A percentile compares a stretch with the other conserved stretches of the same genome.
Evolutionary conservation across 305 asterid genomes (phyloP).

Genomic region (Nicotiana rustica): DNA sequence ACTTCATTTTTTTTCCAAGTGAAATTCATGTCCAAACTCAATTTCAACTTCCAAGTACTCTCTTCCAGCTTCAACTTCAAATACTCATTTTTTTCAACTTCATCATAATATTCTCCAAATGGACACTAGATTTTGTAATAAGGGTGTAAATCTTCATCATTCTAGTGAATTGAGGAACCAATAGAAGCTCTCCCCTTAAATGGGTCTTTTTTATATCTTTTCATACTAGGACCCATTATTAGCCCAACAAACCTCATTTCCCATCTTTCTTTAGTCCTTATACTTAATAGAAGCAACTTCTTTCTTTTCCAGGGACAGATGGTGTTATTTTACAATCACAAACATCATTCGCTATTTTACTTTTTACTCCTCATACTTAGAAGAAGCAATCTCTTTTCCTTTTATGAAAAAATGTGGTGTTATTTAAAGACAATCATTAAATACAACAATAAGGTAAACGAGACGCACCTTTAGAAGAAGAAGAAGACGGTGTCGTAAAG

Average conservation of each 20-base stretch:
- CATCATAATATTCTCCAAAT: neutral
- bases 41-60: conserved; percentile 22
- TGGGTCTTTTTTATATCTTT: conserved; percentile 21
- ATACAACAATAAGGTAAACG: conserved; percentile 7
- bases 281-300: conserved; percentile 1
- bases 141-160: conserved; percentile 22
- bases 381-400: neutral
- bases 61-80: conserved; percentile 22
- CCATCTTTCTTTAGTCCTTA: conserved; percentile 9
- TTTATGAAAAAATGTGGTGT: neutral
- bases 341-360: conserved; percentile 20
- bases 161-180: neutral
- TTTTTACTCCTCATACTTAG: conserved; percentile 11
- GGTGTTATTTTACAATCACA: conserved; percentile 4
- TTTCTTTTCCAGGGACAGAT: conserved; percentile 17
- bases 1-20: neutral
- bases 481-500: conserved; percentile 98
- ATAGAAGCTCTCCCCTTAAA: conserved; percentile 11
- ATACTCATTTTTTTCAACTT: conserved; percentile 8
- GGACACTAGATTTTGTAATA: neutral
- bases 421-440: conserved; percentile 24
- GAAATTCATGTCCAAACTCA: conserved; percentile 10
- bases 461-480: conserved; percentile 85
- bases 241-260: conserved; percentile 7
- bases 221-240: conserved; percentile 8